phyloP scores from a whole-genome alignment of 2,329 filamentous ascomycete genomes.

The Cladosporium sp. region DNA sequence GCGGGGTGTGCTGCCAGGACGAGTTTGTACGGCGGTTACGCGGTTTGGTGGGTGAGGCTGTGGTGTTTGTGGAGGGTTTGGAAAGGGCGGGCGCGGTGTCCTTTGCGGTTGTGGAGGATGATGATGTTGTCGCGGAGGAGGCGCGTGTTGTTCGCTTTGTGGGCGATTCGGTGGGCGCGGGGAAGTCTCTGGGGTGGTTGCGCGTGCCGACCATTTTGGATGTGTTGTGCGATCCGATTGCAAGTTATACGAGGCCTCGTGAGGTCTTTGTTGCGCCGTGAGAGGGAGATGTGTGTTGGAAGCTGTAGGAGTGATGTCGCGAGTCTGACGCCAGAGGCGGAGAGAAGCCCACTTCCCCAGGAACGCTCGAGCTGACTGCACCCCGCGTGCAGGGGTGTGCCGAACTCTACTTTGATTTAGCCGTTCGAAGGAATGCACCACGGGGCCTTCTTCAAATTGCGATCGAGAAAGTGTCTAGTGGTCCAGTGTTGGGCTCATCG shows the following conservation, averaged over 20 bases:
- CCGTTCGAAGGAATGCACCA: too few species aligned
- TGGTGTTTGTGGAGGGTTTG: slow-evolving; percentile 8
- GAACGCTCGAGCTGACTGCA: too few species aligned
- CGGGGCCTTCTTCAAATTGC: too few species aligned
- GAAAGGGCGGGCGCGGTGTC: not conserved
- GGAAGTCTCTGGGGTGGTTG: slow-evolving; percentile 47
- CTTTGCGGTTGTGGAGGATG: slow-evolving; percentile 7
- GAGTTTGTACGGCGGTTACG: not conserved
- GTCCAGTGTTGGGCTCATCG: too few species aligned
- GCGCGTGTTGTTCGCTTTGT: slow-evolving; percentile 22
- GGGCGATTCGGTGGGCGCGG: slow-evolving; percentile 20
- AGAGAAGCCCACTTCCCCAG: too few species aligned
- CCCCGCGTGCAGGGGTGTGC: too few species aligned
- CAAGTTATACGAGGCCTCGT: not conserved
- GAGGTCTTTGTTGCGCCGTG: too few species aligned
- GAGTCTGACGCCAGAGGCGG: too few species aligned
- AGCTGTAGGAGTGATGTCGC: too few species aligned
- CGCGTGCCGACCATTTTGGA: slow-evolving; percentile 50
- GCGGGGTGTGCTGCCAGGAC: slow-evolving; percentile 54
- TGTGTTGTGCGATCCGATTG: not conserved
- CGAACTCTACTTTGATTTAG: too few species aligned
- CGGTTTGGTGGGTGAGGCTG: not conserved
- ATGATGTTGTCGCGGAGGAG: slow-evolving; percentile 10
- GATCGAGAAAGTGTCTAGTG: too few species aligned
- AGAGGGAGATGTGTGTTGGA: too few species aligned